phyloP scores from a whole-genome alignment of 2,329 filamentous ascomycete species.

The Biscogniauxia marginata region DNA sequence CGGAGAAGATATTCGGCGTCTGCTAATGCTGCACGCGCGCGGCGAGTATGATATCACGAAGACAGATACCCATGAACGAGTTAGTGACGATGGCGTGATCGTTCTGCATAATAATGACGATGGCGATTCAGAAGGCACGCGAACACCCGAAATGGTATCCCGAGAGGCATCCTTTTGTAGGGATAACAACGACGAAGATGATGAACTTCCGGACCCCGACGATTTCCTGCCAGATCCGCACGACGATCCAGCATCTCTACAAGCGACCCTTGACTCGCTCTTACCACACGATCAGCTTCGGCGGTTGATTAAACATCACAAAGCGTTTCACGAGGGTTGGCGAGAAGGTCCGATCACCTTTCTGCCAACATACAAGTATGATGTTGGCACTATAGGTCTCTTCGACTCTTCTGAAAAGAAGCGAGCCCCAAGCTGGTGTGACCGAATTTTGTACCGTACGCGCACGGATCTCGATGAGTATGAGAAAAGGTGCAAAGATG shows the following conservation, averaged over 20 bases:
- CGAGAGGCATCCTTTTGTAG: constrained; percentile 32
- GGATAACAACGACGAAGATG: constrained; percentile 32
- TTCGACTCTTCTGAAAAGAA: constrained; percentile 97
- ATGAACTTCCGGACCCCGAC: constrained; percentile 58
- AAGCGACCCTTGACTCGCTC: constrained; percentile 83
- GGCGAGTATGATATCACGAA: constrained; percentile 69
- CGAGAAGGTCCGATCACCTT: constrained; percentile 85
- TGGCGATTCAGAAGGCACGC: constrained; percentile 37
- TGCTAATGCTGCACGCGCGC: constrained; percentile 78
- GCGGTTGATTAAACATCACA: constrained; percentile 70
- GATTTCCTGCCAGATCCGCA: constrained; percentile 66
- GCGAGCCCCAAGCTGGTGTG: constrained; percentile 93
- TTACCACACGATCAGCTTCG: constrained; percentile 86
- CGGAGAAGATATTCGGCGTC: constrained; percentile 81
- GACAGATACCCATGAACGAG: constrained; percentile 35
- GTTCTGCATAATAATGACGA: constrained; percentile 50
- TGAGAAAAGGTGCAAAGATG: constrained; percentile 59
- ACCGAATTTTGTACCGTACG: constrained; percentile 85
- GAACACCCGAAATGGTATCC: constrained; percentile 32
- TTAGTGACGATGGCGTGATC: constrained; percentile 52
- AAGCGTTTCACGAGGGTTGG: constrained; percentile 89
- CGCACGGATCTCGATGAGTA: constrained; percentile 66
- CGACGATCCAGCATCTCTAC: constrained; percentile 80
- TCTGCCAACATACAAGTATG: constrained; percentile 95
- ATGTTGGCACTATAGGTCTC: constrained; percentile 84